phyloP scores from a whole-genome alignment of 495 filamentous ascomycete genomes.

The Penicillium malachiteum region DNA sequence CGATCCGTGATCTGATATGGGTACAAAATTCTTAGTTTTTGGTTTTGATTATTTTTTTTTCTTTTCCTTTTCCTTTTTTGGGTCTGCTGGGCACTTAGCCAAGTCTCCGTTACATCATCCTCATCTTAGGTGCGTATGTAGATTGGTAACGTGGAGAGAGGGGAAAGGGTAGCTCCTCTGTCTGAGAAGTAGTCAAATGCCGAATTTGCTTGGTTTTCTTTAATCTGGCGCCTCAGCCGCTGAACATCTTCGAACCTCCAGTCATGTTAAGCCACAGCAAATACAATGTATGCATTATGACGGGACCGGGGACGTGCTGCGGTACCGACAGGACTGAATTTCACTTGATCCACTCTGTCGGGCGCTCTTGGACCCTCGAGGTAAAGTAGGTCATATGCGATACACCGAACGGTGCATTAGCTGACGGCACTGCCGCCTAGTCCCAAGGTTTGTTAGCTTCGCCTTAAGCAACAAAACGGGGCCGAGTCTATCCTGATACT shows the following conservation, averaged over 20 bases:
- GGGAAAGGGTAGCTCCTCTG: background rate
- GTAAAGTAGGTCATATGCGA: slow-evolving; percentile 24
- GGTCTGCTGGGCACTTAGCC: background rate
- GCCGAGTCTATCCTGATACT: slow-evolving; percentile 21
- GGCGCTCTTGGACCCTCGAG: slow-evolving; percentile 26
- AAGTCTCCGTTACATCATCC: slow-evolving; percentile 11
- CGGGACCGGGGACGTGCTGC: slow-evolving; percentile 7
- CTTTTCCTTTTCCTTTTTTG: background rate
- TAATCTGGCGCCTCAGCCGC: slow-evolving; percentile 18
- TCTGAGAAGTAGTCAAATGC: background rate
- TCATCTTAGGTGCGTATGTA: background rate
- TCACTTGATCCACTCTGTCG: slow-evolving; percentile 25
- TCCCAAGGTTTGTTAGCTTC: slow-evolving; percentile 25
- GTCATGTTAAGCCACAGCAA: slow-evolving; percentile 5
- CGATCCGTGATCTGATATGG: background rate
- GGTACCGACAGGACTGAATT: slow-evolving; percentile 14
- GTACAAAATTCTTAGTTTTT: no score
- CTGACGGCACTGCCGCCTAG: slow-evolving; percentile 20
- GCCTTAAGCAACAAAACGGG: slow-evolving; percentile 16
- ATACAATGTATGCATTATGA: slow-evolving; percentile 1
- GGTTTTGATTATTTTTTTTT: background rate
- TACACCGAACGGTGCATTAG: slow-evolving; percentile 21
- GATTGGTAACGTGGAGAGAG: background rate
- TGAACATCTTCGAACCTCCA: slow-evolving; percentile 4
- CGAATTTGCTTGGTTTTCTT: slow-evolving; percentile 6